Base-by-base conservation (phyloP, 2,329 filamentous ascomycete genomes). In the Trichoderma arundinaceum region DNA sequence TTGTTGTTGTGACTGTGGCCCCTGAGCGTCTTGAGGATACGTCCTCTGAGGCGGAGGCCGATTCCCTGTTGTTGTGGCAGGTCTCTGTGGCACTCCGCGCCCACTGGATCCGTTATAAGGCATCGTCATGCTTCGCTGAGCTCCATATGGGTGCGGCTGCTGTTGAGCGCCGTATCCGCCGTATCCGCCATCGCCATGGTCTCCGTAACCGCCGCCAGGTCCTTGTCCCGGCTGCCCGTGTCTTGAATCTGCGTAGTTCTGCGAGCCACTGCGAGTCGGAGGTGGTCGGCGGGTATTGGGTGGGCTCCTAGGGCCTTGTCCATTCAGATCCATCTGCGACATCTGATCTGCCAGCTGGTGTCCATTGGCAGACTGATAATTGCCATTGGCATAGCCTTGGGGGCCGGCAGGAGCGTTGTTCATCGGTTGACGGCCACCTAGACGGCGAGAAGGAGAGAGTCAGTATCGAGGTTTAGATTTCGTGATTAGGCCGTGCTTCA, bases 111-210 rank as follows among this genome's bases (percentile, higher is more conserved):
- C 79, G 64, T 84, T 81, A 3, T 79, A 74, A 1, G 86, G 86
- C 84, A 88, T 86, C 5, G 87, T 89, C 82, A 84, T 85, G 65
- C 86, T 89, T 70, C 87, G 80, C n/a, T 77, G 72, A 8, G 84
- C 84, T 2, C 79, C 84, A 69, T 84, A 87, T 6, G 79, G 78
- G 44, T 75, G 68, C 3, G 64, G 69, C 10, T 64, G 53, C 59
- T 41, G 59, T 12, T n/a, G 48, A 17, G 17, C 57, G 38, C 66
- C 66, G 52, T 74, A 75, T 54, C 72, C 72, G 59, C 38, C 59
- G 52, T 74, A 74, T 53, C 71, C 71, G 56, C 28, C 28, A 56
- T 72, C 70, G 32, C 28, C 46, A 56, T 75, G 73, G 22, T 70
- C 71, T 32, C 68, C 69, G 61, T 76, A 75, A 38, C 22, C 22